Evolutionary conservation across 805 yeast genomes (phyloP), one percentile per base, ranked within the genome.

Genomic region (Candida railenensis): DNA sequence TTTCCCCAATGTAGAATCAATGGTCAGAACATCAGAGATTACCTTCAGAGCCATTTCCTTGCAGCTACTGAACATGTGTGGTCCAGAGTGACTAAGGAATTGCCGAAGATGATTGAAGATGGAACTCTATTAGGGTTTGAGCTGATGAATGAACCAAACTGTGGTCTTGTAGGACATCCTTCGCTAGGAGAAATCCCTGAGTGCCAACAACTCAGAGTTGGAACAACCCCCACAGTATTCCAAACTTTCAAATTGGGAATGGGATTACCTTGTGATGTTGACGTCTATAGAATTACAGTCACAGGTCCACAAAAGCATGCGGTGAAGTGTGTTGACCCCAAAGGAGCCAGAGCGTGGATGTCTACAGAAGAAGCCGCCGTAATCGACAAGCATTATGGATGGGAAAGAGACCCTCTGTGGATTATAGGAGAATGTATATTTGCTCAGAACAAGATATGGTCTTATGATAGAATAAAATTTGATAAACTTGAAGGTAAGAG

Each of bases 391-490:
- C 78, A 75, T 47, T 89, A 88, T 65, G 87, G 87, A 1, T 92
- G 94, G 80, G 53, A 69, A 21, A 77, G 97, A 56, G 73, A 66
- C 42, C 55, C 71, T 0, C 65, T 64, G 1, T 92, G 97, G 97
- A 58, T 66, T 37, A 59, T 85, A 1, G 96, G 94, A 0, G 71
- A 69, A 40, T 92, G 97, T 65, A 74, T 90, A 12, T 91, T 88
- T 84, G 90, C 87, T 12, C 82, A 80, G 47, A 85, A 84, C 54
- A 87, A 84, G 0, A 84, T 92, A 12, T 92, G 97, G 96, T 77
- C 77, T 43, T 70, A 66, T 63, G 49, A 57, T 15, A 47, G 48
- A 2, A 40, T 57, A 11, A 64, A 66, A 36, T 53, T 62, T 30
- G 52, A 49, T 5, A 41, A 44, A 7, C 50, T 67, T 14, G 28